These are phyloP conservation scores for Rosa persica DNA, from an alignment of 306 rosid genomes.

Conservation along the genomic window DNA sequence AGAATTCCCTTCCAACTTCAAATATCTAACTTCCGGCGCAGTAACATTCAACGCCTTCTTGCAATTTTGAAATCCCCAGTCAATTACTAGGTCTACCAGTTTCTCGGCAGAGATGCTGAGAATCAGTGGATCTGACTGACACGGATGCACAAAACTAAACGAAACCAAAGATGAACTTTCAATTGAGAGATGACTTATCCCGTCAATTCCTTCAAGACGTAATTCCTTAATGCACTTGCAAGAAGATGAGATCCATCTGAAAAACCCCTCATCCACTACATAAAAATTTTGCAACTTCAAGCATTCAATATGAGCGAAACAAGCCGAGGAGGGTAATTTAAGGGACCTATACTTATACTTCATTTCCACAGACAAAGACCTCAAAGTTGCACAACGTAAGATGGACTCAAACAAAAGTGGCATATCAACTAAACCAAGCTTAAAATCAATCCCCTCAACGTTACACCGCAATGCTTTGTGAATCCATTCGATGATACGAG, in stretches of 20 bases:
- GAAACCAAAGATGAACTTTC: background rate
- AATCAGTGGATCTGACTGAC: background rate
- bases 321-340: background rate
- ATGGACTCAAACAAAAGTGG: background rate
- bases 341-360: background rate
- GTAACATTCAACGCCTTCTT: background rate
- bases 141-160: background rate
- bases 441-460: background rate
- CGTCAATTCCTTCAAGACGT: background rate
- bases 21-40: background rate
- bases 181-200: background rate
- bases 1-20: background rate
- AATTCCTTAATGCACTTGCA: background rate
- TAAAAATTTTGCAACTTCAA: background rate
- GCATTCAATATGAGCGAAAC: background rate
- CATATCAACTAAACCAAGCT: background rate
- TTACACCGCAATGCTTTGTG: background rate
- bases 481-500: background rate
- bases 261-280: background rate
- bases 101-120: background rate
- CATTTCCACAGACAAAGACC: background rate
- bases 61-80: background rate
- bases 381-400: background rate
- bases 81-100: background rate
- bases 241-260: background rate